Evolutionary conservation across 805 yeast genomes (phyloP).

Genomic region (Blastobotrys mokoenaii): DNA sequence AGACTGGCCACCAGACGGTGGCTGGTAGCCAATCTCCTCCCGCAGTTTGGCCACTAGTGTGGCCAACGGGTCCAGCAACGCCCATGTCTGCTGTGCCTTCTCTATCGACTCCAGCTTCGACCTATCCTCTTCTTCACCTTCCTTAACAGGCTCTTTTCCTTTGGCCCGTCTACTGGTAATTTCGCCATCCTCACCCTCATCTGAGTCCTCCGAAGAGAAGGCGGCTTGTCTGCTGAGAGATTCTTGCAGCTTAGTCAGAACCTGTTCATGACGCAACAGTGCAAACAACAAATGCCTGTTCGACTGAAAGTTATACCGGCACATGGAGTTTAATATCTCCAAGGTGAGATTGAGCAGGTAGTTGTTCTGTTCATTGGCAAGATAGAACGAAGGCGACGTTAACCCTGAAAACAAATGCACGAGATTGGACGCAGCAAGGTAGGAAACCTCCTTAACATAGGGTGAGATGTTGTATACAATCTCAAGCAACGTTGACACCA

Average conservation of each 20-base stretch:
- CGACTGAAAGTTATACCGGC: constrained; percentile 20
- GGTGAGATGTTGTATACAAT: constrained; percentile 26
- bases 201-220: not conserved
- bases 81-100: constrained; percentile 2
- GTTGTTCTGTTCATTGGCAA: constrained; percentile 19
- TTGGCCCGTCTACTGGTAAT: not conserved
- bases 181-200: not conserved
- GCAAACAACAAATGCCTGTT: constrained; percentile 22
- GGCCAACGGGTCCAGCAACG: constrained; percentile 11
- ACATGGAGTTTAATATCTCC: constrained; percentile 17
- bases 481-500: constrained; percentile 23
- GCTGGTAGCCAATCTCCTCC: too few relatives aligned
- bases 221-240: not conserved
- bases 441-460: constrained; percentile 21
- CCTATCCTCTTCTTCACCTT: not conserved
- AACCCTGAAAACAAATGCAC: constrained; percentile 20
- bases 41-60: too few relatives aligned
- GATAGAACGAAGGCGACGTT: constrained; percentile 18
- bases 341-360: constrained; percentile 16
- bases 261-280: constrained; percentile 18
- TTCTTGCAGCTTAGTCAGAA: constrained; percentile 11
- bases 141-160: constrained; percentile 1
- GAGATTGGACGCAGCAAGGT: constrained; percentile 21
- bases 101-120: too few relatives aligned
- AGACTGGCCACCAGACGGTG: too few relatives aligned